Evolutionary conservation across 441 rosid genomes (phyloP), one percentile per base, ranked within the genome.

Genomic region (Erodium trifolium): DNA sequence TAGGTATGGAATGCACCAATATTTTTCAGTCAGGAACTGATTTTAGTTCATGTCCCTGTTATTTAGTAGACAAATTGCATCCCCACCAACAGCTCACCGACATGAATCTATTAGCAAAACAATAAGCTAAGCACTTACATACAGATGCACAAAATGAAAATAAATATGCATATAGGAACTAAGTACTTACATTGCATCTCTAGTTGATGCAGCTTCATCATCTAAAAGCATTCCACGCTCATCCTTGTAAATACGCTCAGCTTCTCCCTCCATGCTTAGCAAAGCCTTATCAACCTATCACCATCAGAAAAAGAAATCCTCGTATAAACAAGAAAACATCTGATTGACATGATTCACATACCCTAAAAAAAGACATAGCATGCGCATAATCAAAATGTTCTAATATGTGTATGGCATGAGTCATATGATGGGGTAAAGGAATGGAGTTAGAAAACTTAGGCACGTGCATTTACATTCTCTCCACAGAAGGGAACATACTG

Each of bases 141-240:
- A 23, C 62, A 55, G 62, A 18, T 67, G 12, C 53, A 43, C 66
- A 67, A 11, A 65, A 76, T 31, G 34, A 31, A 31, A 10, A 39
- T 57, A 57, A 68, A 71, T 66, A 31, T 31, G 34, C 1, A 57
- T 10, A 18, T 57, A 18, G 51, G 69, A 74, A 65, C 51, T 6
- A 4, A 70, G 71, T 75, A 78, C 95, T 86, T 78, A 94, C 97
- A 94, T 91, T 71, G 96, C 97, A 86, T 94, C 99, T 78, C 99
- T 87, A 18, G 92, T 87, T 67, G 97, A 87, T 66, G 97, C 97
- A 67, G 97, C 97, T 79, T 91, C 99, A 75, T 94, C 99, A 63
- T 90, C 92, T 35, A 94, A 86, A 77, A 91, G 90, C 67, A 85
- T 70, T 59, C 84, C 87, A 16, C 74, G 82, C 82, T 94, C 97